Percentiles rank a stretch among this genome's conserved stretches.
These are phyloP conservation scores for Chaetoceros muelleri DNA, from an alignment of 108 stramenopile genomes.

Conservation along the genomic window DNA sequence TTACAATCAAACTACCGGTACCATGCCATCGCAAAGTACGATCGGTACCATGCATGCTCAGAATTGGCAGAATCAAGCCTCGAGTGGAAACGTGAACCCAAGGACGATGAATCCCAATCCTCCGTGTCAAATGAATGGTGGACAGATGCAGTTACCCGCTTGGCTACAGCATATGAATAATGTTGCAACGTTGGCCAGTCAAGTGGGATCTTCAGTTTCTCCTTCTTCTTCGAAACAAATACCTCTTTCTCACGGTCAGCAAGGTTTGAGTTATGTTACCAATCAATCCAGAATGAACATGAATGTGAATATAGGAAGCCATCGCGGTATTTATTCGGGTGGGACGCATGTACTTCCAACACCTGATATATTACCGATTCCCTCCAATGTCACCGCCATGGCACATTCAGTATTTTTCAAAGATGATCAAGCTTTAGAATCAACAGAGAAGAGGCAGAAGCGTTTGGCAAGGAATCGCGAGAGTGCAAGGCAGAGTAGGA, in stretches of 20 bases:
- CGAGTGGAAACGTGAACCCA: not conserved
- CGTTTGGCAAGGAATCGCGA: slow-evolving; percentile 80
- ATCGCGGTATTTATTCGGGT: no score
- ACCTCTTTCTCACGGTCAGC: not conserved
- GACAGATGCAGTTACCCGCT: not conserved
- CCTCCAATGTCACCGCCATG: not conserved
- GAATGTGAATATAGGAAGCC: no score
- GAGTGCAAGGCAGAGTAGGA: slow-evolving; percentile 62
- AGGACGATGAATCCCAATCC: not conserved
- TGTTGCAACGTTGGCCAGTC: not conserved
- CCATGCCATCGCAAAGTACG: no score
- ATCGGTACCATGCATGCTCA: no score
- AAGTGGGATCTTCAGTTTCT: no score
- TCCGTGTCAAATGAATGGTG: not conserved
- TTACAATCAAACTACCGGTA: not conserved
- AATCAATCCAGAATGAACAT: not conserved
- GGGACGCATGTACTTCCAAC: not conserved
- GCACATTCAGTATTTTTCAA: not conserved
- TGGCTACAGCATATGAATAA: not conserved
- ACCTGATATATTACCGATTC: not conserved
- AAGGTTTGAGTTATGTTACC: not conserved
- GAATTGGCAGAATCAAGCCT: not conserved
- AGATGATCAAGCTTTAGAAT: slow-evolving; percentile 15
- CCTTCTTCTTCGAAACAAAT: no score
- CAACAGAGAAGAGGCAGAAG: slow-evolving; percentile 68